Base-by-base conservation (phyloP, 768 basidiomycete genomes). In the Rhizopogon salebrosus region DNA sequence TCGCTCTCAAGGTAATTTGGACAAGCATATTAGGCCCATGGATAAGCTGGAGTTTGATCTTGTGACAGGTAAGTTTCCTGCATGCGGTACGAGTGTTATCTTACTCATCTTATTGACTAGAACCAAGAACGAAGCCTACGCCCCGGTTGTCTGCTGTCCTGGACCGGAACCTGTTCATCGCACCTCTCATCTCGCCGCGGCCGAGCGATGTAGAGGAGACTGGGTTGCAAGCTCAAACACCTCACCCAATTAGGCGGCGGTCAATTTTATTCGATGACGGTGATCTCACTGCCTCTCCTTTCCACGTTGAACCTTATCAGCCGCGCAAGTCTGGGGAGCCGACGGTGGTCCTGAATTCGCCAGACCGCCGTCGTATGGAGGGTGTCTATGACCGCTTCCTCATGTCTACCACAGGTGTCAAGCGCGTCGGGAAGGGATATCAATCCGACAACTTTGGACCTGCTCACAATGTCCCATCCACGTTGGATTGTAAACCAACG, bases 371-470 rank as follows among this genome's bases (percentile, higher is more conserved):
- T 38, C 80, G 78, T 41, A 62, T 87, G 24, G 89, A 91, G 70
- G 80, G 80, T 51, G 85, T 87, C 16, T 92, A 92, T 55, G 90
- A 92, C 58, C 81, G 85, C 38, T 85, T 91, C 72, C 73, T 92
- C 26, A 87, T 90, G 85, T 84, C 88, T 10, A 88, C 87, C 1
- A 80, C 84, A 2, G 85, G 86, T 24, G 89, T 92, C 37, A 90
- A 84, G 62, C 86, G 89, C 26, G 70, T 87, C 7, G 90, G 90
- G 3, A 84, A 81, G 61, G 89, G 90, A 6, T 91, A 92, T 60
- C 87, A 92, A 66, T 90, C 87, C 2, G 80, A 88, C 49, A 80
- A 79, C 56, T 51, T 69, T 49, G 77, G 72, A 22, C 75, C 80
- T 3, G 62, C 76, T 37, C 66, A 66, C 5, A 73, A 74, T 54